Base-by-base conservation (phyloP, 805 yeast species). In the Ogataea chonburiensis region DNA sequence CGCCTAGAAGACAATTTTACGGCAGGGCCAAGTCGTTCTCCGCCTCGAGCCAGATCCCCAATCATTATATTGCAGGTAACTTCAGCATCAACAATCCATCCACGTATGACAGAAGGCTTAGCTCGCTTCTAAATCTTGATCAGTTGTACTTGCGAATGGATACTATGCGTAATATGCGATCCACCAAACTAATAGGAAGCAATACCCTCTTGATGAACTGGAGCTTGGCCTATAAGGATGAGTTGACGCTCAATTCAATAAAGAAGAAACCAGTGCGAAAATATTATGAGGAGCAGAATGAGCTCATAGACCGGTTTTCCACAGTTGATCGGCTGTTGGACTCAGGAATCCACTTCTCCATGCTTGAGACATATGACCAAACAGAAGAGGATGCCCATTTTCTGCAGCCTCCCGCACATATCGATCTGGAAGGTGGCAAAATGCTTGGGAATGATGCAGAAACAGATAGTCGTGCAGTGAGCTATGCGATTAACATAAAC, bases 271-370 rank as follows among this genome's bases (percentile, higher is more conserved):
- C 46, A 8, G 34, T 74, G 5, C 59, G 66, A 17, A 38, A 55
- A 13, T 82, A 62, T 55, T 84, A 85, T 58, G 56, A 58, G 26
- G 53, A 61, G 3, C 91, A 83, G 58, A 84, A 84, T 54, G 74
- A 67, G 26, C 53, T 78, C 34, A 75, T 83, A 34, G 73, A 69
- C 16, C 64, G 75, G 35, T 81, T 73, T 49, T 56, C 57, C 23
- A 81, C 75, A 40, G 75, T 84, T 17, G 94, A 84, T 53, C 63
- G 66, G 33, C 63, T 83, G 34, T 64, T 84, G 29, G 93, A 82
- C 51, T 74, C 86, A 4, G 88, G 88, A 1, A 70, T 84, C 39
- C 84, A 79, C 46, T 68, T 71, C 41, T 66, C 72, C 28, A 79
- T 84, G 79, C 67, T 85, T 34, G 66, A 73, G 29, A 77, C 73